A percentile compares a stretch with the other conserved stretches of the same genome.
Conservation (phyloP, 2,329 filamentous ascomycete genomes). For the Dactylellina haptotyla region DNA sequence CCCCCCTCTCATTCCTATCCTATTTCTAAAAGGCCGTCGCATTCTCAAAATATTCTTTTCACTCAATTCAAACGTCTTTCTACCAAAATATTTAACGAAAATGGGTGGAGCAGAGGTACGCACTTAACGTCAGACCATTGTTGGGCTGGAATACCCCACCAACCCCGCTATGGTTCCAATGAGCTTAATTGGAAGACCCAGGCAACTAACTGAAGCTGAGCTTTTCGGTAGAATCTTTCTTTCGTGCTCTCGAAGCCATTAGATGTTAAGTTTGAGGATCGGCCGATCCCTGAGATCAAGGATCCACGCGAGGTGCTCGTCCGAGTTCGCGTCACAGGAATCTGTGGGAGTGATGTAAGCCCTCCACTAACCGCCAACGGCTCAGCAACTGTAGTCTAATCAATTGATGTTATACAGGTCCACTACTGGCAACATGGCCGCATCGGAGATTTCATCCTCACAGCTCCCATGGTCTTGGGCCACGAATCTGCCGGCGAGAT, state of each 20-base stretch:
- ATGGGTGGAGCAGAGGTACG: conserved; percentile 44
- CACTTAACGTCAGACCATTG: conserved; percentile 4
- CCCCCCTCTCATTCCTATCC: conserved; percentile 21
- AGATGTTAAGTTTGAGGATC: conserved; percentile 48
- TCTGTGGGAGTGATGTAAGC: conserved; percentile 74
- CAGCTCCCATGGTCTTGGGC: conserved; percentile 81
- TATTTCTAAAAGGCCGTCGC: conserved; percentile 5
- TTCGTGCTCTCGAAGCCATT: conserved; percentile 48
- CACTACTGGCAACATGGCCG: conserved; percentile 89
- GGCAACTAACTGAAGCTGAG: conserved; percentile 4
- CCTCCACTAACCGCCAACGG: neutral
- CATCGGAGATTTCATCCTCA: conserved; percentile 86
- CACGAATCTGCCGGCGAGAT: conserved; percentile 83
- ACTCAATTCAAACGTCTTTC: neutral
- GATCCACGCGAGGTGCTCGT: conserved; percentile 70
- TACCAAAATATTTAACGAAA: neutral
- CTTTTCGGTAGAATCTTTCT: conserved; percentile 32
- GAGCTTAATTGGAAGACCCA: conserved; percentile 2
- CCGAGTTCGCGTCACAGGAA: conserved; percentile 72
- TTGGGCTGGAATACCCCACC: conserved; percentile 28
- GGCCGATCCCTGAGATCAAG: conserved; percentile 62
- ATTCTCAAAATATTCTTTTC: neutral
- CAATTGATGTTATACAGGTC: conserved; percentile 54
- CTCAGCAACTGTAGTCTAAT: neutral
- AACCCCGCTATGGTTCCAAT: conserved; percentile 27